Base-by-base conservation (phyloP, 768 basidiomycete species). In the Tulasnella sp. region DNA sequence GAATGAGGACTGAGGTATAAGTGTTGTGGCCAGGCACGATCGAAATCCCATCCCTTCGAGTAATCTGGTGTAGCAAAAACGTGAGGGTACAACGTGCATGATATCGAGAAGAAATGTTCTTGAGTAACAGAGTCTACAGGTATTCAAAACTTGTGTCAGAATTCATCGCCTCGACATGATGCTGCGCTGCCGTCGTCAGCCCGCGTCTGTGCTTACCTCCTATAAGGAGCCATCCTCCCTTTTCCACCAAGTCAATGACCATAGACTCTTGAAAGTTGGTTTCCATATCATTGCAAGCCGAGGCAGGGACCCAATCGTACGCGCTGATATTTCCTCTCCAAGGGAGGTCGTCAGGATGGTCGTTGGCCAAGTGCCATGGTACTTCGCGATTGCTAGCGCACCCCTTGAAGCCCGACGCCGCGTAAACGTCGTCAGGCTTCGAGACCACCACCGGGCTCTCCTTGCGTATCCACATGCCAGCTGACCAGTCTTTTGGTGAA, bases 71-170 rank as follows among this genome's bases (percentile, higher is more conserved):
- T 87, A 1, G 88, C 89, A 40, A 83, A 82, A 41, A 90, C 88
- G 76, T 90, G 87, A 0, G 89, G 88, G 78, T 86, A 86, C 3
- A 90, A 82, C 47, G 85, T 75, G 76, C 89, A 90, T 0, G 88
- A 89, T 0, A 90, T 77, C 5, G 89, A 89, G 78, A 89, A 90
- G 81, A 90, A 90, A 77, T 90, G 88, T 74, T 86, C 87, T 77
- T 90, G 89, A 1, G 87, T 86, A 19, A 89, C 86, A 0, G 88
- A 89, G 76, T 90, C 89, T 87, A 62, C 34, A 3, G 35, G 74
- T 40, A 73, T 34, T 69, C 2, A 7, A n/a, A 16, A 19, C 17
- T 12, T 47, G 44, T 59, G 34, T 70, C 69, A 67, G n/a, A 41
- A 5, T 22, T 47, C 42, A 34, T 66, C 5, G 36, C 19, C 64